Base-by-base conservation (phyloP, 257 asterid species). In the Lithospermum erythrorhizon region DNA sequence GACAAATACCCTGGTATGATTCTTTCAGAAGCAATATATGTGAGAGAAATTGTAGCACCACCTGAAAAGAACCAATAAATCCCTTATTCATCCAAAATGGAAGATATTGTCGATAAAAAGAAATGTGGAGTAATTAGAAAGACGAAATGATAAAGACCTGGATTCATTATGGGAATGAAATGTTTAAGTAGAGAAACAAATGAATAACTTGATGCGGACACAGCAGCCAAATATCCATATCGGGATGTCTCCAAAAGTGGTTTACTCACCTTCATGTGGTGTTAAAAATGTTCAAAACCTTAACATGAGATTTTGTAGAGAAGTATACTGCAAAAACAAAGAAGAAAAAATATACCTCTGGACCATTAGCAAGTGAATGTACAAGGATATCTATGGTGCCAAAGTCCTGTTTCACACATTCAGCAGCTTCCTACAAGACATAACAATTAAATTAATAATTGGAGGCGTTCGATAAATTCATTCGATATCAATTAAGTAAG, bases 311-410 rank as follows among this genome's bases (percentile, higher is more conserved):
- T 59, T 14, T 41, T 14, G 27, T 48, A n/a, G 17, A 16, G 52
- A 54, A 67, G 14, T 41, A 45, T 35, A 66, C 6, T 20, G 41
- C 7, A 53, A 63, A 57, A 57, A 2, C 20, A 53, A 17, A 45
- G 66, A 30, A 66, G 32, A 29, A 41, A 52, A 53, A 32, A 57
- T 62, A 14, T 69, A 87, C 98, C 96, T 89, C 98, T 45, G 98
- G 98, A 64, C 97, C 97, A 72, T 93, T 93, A 64, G 98, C 98
- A 69, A 89, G 95, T 55, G 99, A 93, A 73, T 93, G 99, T 24
- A 93, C 96, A 63, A 93, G 99, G 72, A 93, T 93, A 76, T 93
- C 99, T 63, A 93, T 89, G 14, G 91, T 81, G 73, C 99, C 97
- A 64, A 86, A 93, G 75, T 93, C 97, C 69, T 84, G 79, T 78